phyloP scores from a whole-genome alignment of 768 basidiomycete species.

The Suillus discolor region DNA sequence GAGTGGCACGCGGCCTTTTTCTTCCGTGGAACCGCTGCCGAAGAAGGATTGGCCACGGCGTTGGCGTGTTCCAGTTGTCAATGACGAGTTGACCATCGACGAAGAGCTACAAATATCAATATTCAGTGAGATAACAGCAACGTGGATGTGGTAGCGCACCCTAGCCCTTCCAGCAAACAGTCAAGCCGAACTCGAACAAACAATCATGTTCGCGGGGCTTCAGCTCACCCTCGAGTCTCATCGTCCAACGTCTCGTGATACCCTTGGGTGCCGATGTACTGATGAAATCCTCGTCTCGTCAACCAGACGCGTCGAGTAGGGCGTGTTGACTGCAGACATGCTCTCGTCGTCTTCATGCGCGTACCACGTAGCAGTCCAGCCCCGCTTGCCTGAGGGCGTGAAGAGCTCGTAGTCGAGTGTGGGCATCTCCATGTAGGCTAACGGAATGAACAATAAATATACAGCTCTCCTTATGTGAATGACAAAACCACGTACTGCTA shows the following conservation, averaged over 20 bases:
- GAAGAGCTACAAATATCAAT: conserved; percentile 48
- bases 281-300: conserved; percentile 73
- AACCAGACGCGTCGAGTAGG: conserved; percentile 45
- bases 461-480: not conserved
- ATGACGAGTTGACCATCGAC: conserved; percentile 73
- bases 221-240: conserved; percentile 61
- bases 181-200: conserved; percentile 72
- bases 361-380: conserved; percentile 70
- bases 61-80: conserved; percentile 84
- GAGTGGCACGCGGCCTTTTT: conserved; percentile 55
- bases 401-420: conserved; percentile 68
- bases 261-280: conserved; percentile 54
- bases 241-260: conserved; percentile 64
- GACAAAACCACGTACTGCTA: conserved; percentile 44
- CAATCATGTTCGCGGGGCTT: conserved; percentile 55
- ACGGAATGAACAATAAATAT: conserved; percentile 4
- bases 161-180: conserved; percentile 69
- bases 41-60: conserved; percentile 71
- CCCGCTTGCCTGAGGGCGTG: conserved; percentile 59
- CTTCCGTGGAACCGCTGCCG: conserved; percentile 62
- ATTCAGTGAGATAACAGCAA: not conserved
- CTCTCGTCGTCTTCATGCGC: conserved; percentile 59
- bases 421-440: conserved; percentile 67
- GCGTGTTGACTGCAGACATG: conserved; percentile 46
- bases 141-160: conserved; percentile 34